Base-by-base conservation (phyloP, 345 rosid species). In the Arabidopsis suecica region DNA sequence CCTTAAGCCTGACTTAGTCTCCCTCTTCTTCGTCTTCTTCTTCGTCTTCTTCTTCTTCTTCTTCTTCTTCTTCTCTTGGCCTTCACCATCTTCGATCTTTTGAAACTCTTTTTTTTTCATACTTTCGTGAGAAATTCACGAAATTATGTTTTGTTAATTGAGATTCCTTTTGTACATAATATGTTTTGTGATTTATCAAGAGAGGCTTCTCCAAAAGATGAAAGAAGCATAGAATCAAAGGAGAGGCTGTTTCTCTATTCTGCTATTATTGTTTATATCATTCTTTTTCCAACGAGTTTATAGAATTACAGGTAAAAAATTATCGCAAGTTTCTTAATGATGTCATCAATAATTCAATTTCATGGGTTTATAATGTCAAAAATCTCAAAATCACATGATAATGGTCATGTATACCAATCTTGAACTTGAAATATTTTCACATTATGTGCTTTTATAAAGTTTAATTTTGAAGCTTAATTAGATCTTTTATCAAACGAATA, bases 171-270 rank as follows among this genome's bases (percentile, higher is more conserved):
- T 64, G 55, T 64, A 48, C 76, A 48, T 77, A 58, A 22, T 55
- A 77, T 70, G 67, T 22, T 77, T 64, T 64, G 55, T 65, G 61
- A 45, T 56, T 77, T 48, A 38, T 64, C 32, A 57, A 56, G 61
- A 64, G 66, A 77, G 53, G 60, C 53, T 76, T 69, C 44, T 16
- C 65, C 75, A 42, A 61, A 61, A 53, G 44, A 69, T 57, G 72
- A 56, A 77, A 56, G 67, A 64, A 77, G 53, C 72, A 64, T 77
- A 77, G 55, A 33, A 56, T 71, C 80, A 49, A 64, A 47, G 51
- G 72, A 64, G 76, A 48, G 49, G 48, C 41, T 65, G 41, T 77
- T 71, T 65, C 34, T 77, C 7, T 57, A 40, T 57, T 58, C 72
- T 57, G 22, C 48, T 22, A 6, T 58, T 63, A 32, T 47, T 57